Evolutionary conservation across 2,329 filamentous ascomycete genomes (phyloP).

Genomic region (Monosporascus sp.): DNA sequence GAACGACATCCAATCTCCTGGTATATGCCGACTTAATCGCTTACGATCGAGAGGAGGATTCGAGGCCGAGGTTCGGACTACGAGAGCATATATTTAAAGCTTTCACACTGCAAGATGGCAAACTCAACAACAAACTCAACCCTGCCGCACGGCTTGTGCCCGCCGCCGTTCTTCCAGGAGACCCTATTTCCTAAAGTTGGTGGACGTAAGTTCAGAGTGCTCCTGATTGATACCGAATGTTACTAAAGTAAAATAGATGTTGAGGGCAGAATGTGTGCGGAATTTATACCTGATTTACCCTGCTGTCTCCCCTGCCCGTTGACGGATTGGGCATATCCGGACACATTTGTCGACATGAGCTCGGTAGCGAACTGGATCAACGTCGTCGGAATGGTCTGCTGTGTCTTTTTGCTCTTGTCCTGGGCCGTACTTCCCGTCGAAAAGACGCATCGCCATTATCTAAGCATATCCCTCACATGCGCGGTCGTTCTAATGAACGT

Average conservation of each 20-base stretch:
- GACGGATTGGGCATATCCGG: constrained; percentile 68
- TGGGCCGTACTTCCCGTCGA: constrained; percentile 79
- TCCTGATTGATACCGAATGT: neutral
- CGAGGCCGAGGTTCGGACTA: neutral
- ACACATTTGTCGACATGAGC: constrained; percentile 56
- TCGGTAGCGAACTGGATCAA: constrained; percentile 77
- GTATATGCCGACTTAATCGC: too few relatives aligned
- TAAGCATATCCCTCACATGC: constrained; percentile 80
- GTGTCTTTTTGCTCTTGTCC: constrained; percentile 71
- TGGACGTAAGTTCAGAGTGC: constrained; percentile 24
- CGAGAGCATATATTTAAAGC: neutral
- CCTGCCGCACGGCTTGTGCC: constrained; percentile 47
- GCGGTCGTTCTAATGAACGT: constrained; percentile 77
- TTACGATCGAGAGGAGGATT: neutral
- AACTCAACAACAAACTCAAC: constrained; percentile 8
- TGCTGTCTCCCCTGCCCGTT: constrained; percentile 92
- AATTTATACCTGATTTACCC: constrained; percentile 41
- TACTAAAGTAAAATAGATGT: constrained; percentile 36
- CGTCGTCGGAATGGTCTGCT: constrained; percentile 66
- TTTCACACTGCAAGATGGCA: constrained; percentile 6
- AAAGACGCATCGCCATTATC: constrained; percentile 86
- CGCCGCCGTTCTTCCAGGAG: constrained; percentile 64
- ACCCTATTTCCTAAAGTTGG: constrained; percentile 46
- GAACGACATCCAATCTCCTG: too few relatives aligned
- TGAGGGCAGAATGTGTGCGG: constrained; percentile 51